Percentiles rank a stretch among this genome's conserved stretches.
Evolutionary conservation across 2,329 filamentous ascomycete species (phyloP).

Genomic region (Fusarium beomiforme): DNA sequence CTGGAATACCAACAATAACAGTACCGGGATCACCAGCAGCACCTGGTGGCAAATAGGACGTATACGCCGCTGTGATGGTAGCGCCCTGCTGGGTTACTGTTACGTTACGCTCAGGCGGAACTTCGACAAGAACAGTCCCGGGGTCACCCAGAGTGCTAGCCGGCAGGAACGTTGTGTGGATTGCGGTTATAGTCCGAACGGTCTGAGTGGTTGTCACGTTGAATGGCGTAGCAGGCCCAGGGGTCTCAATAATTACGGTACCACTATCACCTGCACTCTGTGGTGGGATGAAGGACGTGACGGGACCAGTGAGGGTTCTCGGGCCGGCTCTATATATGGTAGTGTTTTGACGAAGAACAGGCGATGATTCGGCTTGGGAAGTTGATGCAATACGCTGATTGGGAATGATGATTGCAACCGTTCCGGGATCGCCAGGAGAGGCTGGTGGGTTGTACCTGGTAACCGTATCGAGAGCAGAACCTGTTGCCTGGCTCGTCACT

Average conservation of each 20-base stretch:
- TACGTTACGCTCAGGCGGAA: neutral
- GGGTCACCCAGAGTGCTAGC: neutral
- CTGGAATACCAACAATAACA: neutral
- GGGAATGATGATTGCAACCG: conserved; percentile 20
- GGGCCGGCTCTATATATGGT: conserved; percentile 20
- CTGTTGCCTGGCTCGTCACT: neutral
- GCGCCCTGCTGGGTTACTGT: too few species aligned
- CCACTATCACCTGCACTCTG: conserved; percentile 7
- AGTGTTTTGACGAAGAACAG: conserved; percentile 9
- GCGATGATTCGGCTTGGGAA: neutral
- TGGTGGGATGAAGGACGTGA: conserved; percentile 23
- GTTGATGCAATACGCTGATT: conserved; percentile 2
- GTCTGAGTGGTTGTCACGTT: conserved; percentile 14
- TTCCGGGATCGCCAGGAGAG: conserved; percentile 18
- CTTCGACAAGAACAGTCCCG: neutral
- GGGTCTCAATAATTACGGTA: conserved; percentile 26
- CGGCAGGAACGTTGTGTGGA: neutral
- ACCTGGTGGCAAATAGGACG: neutral
- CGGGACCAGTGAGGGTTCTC: conserved; percentile 18
- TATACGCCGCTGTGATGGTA: neutral
- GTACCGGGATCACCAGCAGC: neutral
- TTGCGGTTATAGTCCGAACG: neutral
- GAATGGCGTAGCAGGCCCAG: conserved; percentile 1
- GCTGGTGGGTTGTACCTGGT: conserved; percentile 21
- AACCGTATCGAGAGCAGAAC: neutral